Evolutionary conservation across 495 filamentous ascomycete genomes (phyloP), one percentile per base, ranked within the genome.

Genomic region (Lepidopterella palustris): DNA sequence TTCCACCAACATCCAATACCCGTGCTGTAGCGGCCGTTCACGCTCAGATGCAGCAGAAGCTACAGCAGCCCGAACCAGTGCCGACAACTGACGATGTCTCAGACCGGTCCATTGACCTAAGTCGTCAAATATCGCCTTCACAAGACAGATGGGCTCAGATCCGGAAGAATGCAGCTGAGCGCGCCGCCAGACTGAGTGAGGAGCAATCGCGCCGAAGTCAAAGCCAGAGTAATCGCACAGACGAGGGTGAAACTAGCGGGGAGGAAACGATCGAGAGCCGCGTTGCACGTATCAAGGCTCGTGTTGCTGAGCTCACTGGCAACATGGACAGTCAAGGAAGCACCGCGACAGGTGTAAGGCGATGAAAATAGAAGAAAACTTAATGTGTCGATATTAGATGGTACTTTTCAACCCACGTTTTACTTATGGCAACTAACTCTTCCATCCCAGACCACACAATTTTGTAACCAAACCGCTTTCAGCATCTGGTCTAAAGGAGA

Each of bases 191-290:
- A 42, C 76, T 78, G 45, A 78, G 78, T 15, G 86, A 88, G 65
- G 85, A 89, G 63, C 79, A 83, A 57, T 75, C 75, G 51, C 77
- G 78, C 47, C 78, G 71, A 13, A 74, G 68, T 25, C 71, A 79
- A 57, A 79, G 77, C 65, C 70, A 79, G 59, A 79, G 76, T 65
- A 73, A 76, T 60, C 79, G 80, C 51, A 82, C 82, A 2, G 85
- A 92, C 58, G 90, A 95, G 67, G 89, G 83, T 21, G 87, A 95
- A 60, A 93, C 88, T 20, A 96, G 88, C 69, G 92, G 88, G 20
- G 95, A 98, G 81, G 93, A 98, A 78, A 96, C 90, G 26, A 97
- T 98, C 64, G 93, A 98, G 72, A 89, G 90, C 39, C 88, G 93
- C 56, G 93, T 97, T 59, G 93, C 93, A 32, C 88, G 95, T 56